phyloP scores from a whole-genome alignment of 1,284 basidiomycete species.

The Chondrostereum purpureum region DNA sequence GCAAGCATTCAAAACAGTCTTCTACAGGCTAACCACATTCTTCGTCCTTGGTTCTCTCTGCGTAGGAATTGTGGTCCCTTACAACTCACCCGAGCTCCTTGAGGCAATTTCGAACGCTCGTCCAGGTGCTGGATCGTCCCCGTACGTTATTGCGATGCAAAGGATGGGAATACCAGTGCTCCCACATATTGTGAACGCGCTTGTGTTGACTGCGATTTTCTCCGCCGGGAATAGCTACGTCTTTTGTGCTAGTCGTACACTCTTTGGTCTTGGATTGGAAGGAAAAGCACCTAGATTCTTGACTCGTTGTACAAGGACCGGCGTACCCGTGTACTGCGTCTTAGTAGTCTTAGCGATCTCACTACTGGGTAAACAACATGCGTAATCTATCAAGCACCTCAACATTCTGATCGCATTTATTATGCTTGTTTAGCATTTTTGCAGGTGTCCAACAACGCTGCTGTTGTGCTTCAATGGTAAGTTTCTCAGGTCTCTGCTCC shows the following conservation, averaged over 20 bases:
- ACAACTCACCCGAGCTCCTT: constrained; percentile 49
- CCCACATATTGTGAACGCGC: constrained; percentile 63
- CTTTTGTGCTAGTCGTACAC: constrained; percentile 69
- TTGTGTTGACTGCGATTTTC: constrained; percentile 61
- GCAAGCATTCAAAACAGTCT: constrained; percentile 35
- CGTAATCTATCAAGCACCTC: constrained; percentile 15
- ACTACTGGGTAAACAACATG: constrained; percentile 38
- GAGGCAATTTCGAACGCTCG: constrained; percentile 37
- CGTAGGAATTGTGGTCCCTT: constrained; percentile 65
- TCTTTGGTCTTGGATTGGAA: constrained; percentile 68
- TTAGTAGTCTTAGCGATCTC: constrained; percentile 29
- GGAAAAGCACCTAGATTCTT: constrained; percentile 52
- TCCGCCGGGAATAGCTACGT: constrained; percentile 75
- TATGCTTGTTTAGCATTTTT: constrained; percentile 30
- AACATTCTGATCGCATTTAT: neutral
- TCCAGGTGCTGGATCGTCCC: constrained; percentile 48
- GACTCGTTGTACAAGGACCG: constrained; percentile 48
- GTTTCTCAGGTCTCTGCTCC: constrained; percentile 3
- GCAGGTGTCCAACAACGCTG: constrained; percentile 39
- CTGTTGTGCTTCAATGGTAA: constrained; percentile 40
- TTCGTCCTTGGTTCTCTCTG: constrained; percentile 49
- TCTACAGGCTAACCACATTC: constrained; percentile 44
- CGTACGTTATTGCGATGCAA: constrained; percentile 75
- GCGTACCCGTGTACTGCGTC: constrained; percentile 56
- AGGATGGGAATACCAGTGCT: constrained; percentile 52